phyloP scores from a whole-genome alignment of 208 protist species.

The Kentomonas sorsogonicus region DNA sequence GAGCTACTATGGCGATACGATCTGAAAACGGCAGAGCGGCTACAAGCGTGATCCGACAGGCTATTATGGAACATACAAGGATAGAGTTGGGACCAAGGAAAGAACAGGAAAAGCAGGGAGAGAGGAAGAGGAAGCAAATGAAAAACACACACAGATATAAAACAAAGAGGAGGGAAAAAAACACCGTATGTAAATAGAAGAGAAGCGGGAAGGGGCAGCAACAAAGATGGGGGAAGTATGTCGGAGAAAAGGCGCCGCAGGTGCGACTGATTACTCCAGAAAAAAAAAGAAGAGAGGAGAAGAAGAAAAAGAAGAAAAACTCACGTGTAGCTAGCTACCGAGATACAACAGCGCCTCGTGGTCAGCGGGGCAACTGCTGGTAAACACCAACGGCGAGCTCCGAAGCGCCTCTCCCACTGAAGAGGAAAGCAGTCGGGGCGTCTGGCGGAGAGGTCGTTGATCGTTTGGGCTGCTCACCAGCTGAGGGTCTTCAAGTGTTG shows the following conservation, averaged over 20 bases:
- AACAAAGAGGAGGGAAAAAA: too few species aligned
- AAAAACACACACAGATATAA: slow-evolving; percentile 1
- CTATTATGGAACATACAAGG: too few species aligned
- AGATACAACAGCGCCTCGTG: slow-evolving; percentile 28
- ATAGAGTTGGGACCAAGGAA: too few species aligned
- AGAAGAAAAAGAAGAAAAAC: not conserved
- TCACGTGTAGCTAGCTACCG: slow-evolving; percentile 6
- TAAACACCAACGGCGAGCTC: slow-evolving; percentile 8
- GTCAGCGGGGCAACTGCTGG: slow-evolving; percentile 15
- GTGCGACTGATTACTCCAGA: slow-evolving; percentile 2
- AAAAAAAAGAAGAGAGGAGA: slow-evolving; percentile 7
- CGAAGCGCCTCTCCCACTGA: too few species aligned
- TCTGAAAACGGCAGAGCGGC: too few species aligned
- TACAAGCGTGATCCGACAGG: too few species aligned
- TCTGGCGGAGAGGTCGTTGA: too few species aligned
- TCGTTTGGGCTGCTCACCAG: too few species aligned
- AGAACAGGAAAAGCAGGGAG: too few species aligned
- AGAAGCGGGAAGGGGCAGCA: not conserved
- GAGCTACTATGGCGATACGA: too few species aligned
- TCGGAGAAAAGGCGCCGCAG: slow-evolving; percentile 1
- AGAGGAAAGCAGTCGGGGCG: too few species aligned
- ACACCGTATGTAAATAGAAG: not conserved
- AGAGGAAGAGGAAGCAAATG: not conserved
- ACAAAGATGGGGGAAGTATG: not conserved
- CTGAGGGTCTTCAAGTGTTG: too few species aligned